Conservation (phyloP, 139 green algal genomes). For the Chlorella sp. region DNA sequence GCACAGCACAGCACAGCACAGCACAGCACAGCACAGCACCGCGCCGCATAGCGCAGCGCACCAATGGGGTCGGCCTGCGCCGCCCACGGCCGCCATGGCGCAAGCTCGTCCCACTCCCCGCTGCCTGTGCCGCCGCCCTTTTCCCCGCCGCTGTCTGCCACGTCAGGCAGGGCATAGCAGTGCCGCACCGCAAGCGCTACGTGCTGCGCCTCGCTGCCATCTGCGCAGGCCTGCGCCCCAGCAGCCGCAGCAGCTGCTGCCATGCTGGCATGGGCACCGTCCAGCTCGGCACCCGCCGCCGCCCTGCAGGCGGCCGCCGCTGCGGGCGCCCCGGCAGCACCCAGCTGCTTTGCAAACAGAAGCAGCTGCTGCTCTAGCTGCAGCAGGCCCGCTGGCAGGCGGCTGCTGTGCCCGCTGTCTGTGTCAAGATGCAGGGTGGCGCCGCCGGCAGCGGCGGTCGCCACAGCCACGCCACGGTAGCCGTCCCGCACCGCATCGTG, state of each 20-base stretch:
- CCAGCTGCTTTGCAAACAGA: constrained; percentile 65
- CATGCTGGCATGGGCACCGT: constrained; percentile 7
- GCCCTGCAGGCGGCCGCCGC: constrained; percentile 53
- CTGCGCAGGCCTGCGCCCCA: background rate
- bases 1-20: too few species aligned
- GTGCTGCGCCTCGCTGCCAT: background rate
- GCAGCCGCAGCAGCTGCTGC: constrained; percentile 1
- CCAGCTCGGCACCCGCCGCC: constrained; percentile 6
- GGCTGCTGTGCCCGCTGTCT: constrained; percentile 71
- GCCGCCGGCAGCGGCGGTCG: background rate
- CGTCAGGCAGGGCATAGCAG: background rate
- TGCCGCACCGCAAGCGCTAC: constrained; percentile 12
- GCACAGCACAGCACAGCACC: background rate
- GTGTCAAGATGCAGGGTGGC: constrained; percentile 44
- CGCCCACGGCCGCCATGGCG: constrained; percentile 76
- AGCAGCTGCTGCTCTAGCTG: constrained; percentile 59
- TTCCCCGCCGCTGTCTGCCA: background rate
- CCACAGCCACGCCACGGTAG: constrained; percentile 62
- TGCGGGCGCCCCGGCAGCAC: constrained; percentile 19
- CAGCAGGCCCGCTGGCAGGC: constrained; percentile 46
- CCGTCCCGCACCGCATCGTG: constrained; percentile 79
- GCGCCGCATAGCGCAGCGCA: background rate
- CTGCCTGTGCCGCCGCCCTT: background rate
- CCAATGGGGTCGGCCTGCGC: constrained; percentile 58
- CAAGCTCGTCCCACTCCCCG: constrained; percentile 63